Percentiles rank a stretch among this genome's conserved stretches.
phyloP scores from a whole-genome alignment of 2,329 filamentous ascomycete genomes.

The Arachnopeziza araneosa region DNA sequence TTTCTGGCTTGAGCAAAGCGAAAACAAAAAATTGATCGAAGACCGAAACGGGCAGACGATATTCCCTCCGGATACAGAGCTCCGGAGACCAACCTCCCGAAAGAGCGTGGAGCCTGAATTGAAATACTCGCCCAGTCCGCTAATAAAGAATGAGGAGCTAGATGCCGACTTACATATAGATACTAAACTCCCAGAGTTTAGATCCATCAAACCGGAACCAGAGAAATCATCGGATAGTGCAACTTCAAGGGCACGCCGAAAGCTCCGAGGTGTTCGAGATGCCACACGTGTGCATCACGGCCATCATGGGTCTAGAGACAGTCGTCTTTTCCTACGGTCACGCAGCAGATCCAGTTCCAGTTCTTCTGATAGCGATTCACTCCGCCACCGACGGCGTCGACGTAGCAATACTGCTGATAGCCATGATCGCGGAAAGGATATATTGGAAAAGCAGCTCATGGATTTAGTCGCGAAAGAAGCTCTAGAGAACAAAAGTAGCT shows the following conservation, averaged over 20 bases:
- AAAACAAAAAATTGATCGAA: slow-evolving; percentile 76
- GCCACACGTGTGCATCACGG: slow-evolving; percentile 48
- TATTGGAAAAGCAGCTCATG: slow-evolving; percentile 57
- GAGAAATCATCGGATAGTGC: slow-evolving; percentile 41
- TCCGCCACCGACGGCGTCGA: slow-evolving; percentile 31
- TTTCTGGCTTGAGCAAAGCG: slow-evolving; percentile 80
- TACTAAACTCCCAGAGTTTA: slow-evolving; percentile 31
- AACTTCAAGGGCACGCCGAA: slow-evolving; percentile 55
- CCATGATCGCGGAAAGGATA: slow-evolving; percentile 44
- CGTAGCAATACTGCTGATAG: slow-evolving; percentile 39
- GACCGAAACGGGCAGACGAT: slow-evolving; percentile 71
- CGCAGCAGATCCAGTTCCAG: slow-evolving; percentile 53
- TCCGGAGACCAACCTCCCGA: slow-evolving; percentile 31
- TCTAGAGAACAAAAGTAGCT: slow-evolving; percentile 19
- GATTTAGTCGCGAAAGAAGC: slow-evolving; percentile 54
- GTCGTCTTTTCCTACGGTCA: slow-evolving; percentile 47
- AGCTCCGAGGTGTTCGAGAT: slow-evolving; percentile 49
- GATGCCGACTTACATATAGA: slow-evolving; percentile 25
- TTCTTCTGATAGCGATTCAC: slow-evolving; percentile 51
- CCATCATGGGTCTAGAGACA: slow-evolving; percentile 45
- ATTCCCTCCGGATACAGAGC: slow-evolving; percentile 45
- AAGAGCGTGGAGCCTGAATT: slow-evolving; percentile 26
- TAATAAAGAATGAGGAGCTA: slow-evolving; percentile 9
- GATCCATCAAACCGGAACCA: slow-evolving; percentile 22
- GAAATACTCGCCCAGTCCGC: slow-evolving; percentile 10